These are phyloP conservation scores for Metschnikowia vanudenii DNA, from an alignment of 805 yeast species.

Conservation along the genomic window DNA sequence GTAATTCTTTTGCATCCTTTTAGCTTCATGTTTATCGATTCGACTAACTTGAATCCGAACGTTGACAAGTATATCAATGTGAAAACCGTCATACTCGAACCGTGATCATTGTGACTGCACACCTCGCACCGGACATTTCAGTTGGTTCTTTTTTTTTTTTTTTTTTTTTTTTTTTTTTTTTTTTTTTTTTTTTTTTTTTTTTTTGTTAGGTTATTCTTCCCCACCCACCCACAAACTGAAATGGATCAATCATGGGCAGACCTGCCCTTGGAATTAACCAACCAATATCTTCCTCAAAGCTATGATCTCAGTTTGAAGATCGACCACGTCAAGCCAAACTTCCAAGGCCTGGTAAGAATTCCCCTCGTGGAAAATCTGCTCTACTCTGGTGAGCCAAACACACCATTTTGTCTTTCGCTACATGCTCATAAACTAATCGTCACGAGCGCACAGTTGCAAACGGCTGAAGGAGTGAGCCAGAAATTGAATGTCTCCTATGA, in stretches of 20 bases:
- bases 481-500: conserved; percentile 34
- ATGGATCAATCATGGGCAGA: conserved; percentile 5
- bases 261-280: conserved; percentile 26
- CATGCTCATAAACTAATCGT: conserved; percentile 44
- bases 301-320: conserved; percentile 41
- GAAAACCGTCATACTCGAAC: no score
- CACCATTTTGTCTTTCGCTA: conserved; percentile 27
- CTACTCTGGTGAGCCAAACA: conserved; percentile 9
- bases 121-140: neutral
- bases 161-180: neutral
- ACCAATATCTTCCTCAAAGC: conserved; percentile 34
- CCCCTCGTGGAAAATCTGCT: conserved; percentile 27
- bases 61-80: neutral
- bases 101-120: no score
- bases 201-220: no score
- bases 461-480: conserved; percentile 13
- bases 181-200: neutral
- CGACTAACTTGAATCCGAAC: neutral
- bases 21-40: neutral
- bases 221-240: conserved; percentile 6
- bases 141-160: conserved; percentile 4
- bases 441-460: conserved; percentile 28
- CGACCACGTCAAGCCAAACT: conserved; percentile 47
- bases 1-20: no score
- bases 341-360: conserved; percentile 41